Base-by-base conservation (phyloP, 176 grass and related monocot species). In the Eragrostis curvula region DNA sequence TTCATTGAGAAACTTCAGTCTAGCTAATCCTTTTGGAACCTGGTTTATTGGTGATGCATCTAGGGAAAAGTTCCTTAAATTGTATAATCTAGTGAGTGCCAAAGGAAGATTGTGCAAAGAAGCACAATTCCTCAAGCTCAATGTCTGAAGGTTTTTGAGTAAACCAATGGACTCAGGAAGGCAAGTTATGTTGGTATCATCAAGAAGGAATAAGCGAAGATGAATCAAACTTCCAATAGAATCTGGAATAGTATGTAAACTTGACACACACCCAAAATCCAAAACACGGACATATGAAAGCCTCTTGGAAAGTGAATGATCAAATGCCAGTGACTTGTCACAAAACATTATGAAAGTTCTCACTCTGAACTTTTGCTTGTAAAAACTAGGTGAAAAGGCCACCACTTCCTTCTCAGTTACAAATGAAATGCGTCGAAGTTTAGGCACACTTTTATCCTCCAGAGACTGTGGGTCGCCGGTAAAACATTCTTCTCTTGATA, bases 201-300 rank as follows among this genome's bases (percentile, higher is more conserved):
- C 32, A 3, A 80, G 21, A 17, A 20, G 9, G 5, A 80, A 48
- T 27, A 68, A 25, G 0, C 64, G 61, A 24, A 78, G 27, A 66
- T 78, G 75, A 9, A 78, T 64, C 75, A 78, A 5, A 0, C 25
- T 9, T 29, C 9, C 11, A 21, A 65, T 39, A 3, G 3, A 36
- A 9, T 2, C 1, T 39, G 60, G 76, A 11, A 79, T 32, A 12
- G 1, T 51, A 36, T 79, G 25, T 11, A 52, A 11, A 66, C 21
- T 0, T 11, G 61, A 24, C n/a, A n/a, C n/a, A n/a, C n/a, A n/a
- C n/a, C 2, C 0, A 3, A 79, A 0, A 51, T 39, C 25, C 6
- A 91, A 30, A 16, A 82, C 56, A 30, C 71, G 76, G 8, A 88
- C n/a, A 12, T 45, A n/a, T 14, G 15, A 0, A 20, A 88, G 9